A percentile compares a stretch with the other conserved stretches of the same genome.
phyloP scores from a whole-genome alignment of 2,329 filamentous ascomycete genomes.

The Monascus ruber region DNA sequence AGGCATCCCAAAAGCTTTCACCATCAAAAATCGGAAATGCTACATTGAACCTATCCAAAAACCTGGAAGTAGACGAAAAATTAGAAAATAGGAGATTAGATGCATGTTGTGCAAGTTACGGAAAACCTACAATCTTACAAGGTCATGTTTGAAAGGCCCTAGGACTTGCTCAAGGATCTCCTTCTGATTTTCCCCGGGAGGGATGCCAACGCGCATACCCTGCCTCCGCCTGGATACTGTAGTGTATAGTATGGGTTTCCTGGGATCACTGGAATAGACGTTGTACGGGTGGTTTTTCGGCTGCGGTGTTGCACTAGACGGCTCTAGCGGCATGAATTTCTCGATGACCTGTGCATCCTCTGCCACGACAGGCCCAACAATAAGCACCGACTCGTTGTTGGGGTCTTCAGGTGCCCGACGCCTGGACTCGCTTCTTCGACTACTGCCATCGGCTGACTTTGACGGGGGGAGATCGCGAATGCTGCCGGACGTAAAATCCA shows the following conservation, averaged over 20 bases:
- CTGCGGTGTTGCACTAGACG: conserved; percentile 26
- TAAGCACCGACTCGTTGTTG: conserved; percentile 38
- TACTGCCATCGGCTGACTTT: conserved; percentile 11
- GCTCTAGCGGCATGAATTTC: conserved; percentile 42
- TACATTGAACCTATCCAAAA: conserved; percentile 45
- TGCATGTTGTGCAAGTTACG: no score
- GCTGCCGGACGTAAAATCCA: conserved; percentile 8
- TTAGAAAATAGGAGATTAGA: not conserved
- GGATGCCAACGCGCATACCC: conserved; percentile 33
- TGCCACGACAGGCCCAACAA: conserved; percentile 49
- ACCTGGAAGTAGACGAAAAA: conserved; percentile 25
- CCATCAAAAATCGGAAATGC: conserved; percentile 53
- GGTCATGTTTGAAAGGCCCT: conserved; percentile 41
- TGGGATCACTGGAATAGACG: conserved; percentile 38
- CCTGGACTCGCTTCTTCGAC: conserved; percentile 13
- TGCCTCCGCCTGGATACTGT: conserved; percentile 41
- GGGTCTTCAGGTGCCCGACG: conserved; percentile 24
- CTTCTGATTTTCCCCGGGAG: conserved; percentile 38
- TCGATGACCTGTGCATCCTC: conserved; percentile 51
- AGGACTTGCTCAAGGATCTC: conserved; percentile 49
- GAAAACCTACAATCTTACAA: conserved; percentile 41
- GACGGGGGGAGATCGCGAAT: conserved; percentile 13
- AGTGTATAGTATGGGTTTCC: conserved; percentile 36
- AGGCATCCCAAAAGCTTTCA: conserved; percentile 40
- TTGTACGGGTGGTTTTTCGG: conserved; percentile 38